Base-by-base conservation (phyloP, 345 rosid species). In the Isatis tinctoria region DNA sequence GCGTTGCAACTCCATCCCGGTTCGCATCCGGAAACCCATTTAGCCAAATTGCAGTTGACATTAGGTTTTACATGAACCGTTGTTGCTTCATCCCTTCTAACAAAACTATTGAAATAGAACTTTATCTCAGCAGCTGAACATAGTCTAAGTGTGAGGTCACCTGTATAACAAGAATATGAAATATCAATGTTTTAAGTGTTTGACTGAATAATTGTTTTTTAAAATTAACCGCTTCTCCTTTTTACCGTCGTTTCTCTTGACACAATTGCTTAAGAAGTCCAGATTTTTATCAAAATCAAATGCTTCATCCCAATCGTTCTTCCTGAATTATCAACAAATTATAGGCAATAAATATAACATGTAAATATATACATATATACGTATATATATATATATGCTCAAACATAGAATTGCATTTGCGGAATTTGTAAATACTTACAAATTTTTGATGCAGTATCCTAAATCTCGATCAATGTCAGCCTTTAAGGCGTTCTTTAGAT, bases 1-100 rank as follows among this genome's bases (percentile, higher is more conserved):
- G 86, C 77, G 44, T 69, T 66, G 63, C 98, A 93, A 73, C 88
- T 88, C 98, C 98, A 93, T 60, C 98, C 97, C 10, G 97, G 98
- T 67, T 93, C 98, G 62, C 98, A 90, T 53, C 98, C 97, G 1
- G 86, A n/a, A 35, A 70, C 79, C 98, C 98, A 93, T 54, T 84
- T 81, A 39, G 77, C 76, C 76, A 88, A 81, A 74, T 93, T 93
- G 79, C 98, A 93, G 81, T 90, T 93, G 61, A 77, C 80, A 76
- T 90, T 88, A 54, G 93, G 91, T 30, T 56, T 77, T 70, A 90
- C 69, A 78, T 81, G 84, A 72, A 71, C 79, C 59, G 64, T 47
- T 36, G 72, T 64, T 45, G 66, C 36, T 56, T 70, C 33, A 30
- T 79, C 89, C 44, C 74, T 72, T 22, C 45, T 70, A 12, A 76